These are phyloP conservation scores for Ophiostoma sp. DNA, from an alignment of 2,329 filamentous ascomycete genomes.

Conservation along the genomic window DNA sequence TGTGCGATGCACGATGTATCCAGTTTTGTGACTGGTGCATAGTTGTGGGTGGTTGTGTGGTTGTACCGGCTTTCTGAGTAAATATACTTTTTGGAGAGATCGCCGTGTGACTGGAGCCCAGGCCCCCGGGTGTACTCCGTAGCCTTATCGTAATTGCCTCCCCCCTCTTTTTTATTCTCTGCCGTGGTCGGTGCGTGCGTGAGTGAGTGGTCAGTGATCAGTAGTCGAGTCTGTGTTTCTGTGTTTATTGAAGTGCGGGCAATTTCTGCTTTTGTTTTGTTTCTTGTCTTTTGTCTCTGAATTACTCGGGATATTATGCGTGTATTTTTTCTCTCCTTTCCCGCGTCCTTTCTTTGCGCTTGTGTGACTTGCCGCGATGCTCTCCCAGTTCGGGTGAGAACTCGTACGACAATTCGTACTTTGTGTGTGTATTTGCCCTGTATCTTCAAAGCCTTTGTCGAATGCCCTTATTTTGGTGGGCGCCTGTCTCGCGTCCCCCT, in stretches of 20 bases:
- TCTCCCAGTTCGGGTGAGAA: background rate
- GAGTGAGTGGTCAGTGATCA: background rate
- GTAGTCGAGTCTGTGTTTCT: background rate
- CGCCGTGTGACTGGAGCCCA: conserved; percentile 6
- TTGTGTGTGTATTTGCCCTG: background rate
- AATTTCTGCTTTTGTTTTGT: background rate
- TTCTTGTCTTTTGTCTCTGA: background rate
- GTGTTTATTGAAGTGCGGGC: background rate
- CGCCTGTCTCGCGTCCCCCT: background rate
- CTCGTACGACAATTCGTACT: background rate
- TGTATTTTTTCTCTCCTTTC: background rate
- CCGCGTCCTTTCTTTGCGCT: background rate
- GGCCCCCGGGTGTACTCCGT: background rate
- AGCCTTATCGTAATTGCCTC: conserved; percentile 20
- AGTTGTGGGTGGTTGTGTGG: background rate
- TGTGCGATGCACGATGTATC: background rate
- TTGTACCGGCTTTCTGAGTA: background rate
- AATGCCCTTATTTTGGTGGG: background rate
- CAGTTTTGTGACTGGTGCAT: background rate
- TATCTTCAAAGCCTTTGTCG: background rate
- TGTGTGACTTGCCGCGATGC: background rate
- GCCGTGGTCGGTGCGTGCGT: conserved; percentile 1
- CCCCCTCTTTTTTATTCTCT: background rate
- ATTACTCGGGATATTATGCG: background rate
- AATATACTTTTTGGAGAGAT: conserved; percentile 4